Evolutionary conservation across 768 basidiomycete genomes (phyloP).

Genomic region (Lentinula aciculospora): DNA sequence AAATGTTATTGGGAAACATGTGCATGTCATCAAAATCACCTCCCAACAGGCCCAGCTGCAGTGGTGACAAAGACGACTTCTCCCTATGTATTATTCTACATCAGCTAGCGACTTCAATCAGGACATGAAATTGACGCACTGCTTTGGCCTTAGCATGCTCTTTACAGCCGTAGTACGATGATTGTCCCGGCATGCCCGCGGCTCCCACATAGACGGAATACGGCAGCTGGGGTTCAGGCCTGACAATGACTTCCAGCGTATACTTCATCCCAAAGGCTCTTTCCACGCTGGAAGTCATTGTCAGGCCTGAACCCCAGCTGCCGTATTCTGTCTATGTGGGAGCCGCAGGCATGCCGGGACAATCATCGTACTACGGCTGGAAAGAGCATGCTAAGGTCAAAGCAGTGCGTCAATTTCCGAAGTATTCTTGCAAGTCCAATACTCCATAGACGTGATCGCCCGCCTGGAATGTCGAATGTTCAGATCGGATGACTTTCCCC

Average conservation of each 20-base stretch:
- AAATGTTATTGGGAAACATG: no score
- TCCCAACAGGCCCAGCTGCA: conserved; percentile 43
- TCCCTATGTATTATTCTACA: conserved; percentile 24
- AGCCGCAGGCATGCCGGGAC: no score
- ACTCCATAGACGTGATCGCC: conserved; percentile 23
- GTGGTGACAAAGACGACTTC: conserved; percentile 47
- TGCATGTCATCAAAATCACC: conserved; percentile 21
- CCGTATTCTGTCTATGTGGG: no score
- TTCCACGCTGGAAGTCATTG: no score
- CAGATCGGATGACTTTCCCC: conserved; percentile 13
- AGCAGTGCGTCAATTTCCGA: conserved; percentile 8
- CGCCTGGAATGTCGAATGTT: conserved; percentile 10
- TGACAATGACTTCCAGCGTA: conserved; percentile 15
- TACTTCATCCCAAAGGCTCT: no score
- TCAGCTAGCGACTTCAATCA: not conserved
- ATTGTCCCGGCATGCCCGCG: conserved; percentile 21
- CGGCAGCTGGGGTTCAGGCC: conserved; percentile 28
- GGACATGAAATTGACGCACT: conserved; percentile 13
- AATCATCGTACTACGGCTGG: no score
- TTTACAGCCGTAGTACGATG: conserved; percentile 10
- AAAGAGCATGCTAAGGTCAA: no score
- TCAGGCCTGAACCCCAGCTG: no score
- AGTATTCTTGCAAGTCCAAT: conserved; percentile 10
- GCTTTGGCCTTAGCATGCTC: conserved; percentile 6
- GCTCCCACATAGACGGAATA: conserved; percentile 32